Base-by-base conservation (phyloP, 305 asterid genomes). In the Solanum hybrid region DNA sequence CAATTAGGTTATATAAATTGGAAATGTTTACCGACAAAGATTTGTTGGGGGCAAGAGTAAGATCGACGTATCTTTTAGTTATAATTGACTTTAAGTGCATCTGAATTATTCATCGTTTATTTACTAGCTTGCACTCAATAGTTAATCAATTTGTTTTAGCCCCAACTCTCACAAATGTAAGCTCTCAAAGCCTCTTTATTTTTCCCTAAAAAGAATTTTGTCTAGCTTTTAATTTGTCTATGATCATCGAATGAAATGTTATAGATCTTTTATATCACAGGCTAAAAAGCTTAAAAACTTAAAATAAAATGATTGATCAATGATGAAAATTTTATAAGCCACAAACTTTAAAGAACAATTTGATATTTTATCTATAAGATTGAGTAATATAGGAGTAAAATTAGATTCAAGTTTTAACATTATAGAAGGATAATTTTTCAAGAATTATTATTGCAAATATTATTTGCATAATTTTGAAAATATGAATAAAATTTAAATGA, bases 201-300 rank as follows among this genome's bases (percentile, higher is more conserved):
- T 20, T 61, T 61, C 10, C 24, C 11, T 61, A 1, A 1, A 61
- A 61, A 61, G 1, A 1, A 0, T 2, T 15, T 57, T 7, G 10
- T 17, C 24, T 57, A 57, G 70, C 70, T 57, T 57, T 17, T 7
- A 6, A 57, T 57, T 57, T 57, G 24, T 2, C 10, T 17, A 57
- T 3, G 2, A 57, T 61, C 73, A 20, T 22, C 4, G 1, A 61
- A 61, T 22, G 2, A 61, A 20, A 61, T 61, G 1, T 20, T 61
- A 0, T 20, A 0, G 0, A 61, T 20, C 5, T 7, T 22, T 61
- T 61, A 61, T 61, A 61, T 61, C 5, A 8, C 1, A 61, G 0
- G 4, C 2, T 22, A 22, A 73, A 73, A 0, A 73, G 17, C 10
- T 2, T 3, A 12, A 73, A 26, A 57, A 57, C 10, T 20, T 20